Evolutionary conservation across 2,329 filamentous ascomycete species (phyloP).

Genomic region (Clarireedia hainanense): DNA sequence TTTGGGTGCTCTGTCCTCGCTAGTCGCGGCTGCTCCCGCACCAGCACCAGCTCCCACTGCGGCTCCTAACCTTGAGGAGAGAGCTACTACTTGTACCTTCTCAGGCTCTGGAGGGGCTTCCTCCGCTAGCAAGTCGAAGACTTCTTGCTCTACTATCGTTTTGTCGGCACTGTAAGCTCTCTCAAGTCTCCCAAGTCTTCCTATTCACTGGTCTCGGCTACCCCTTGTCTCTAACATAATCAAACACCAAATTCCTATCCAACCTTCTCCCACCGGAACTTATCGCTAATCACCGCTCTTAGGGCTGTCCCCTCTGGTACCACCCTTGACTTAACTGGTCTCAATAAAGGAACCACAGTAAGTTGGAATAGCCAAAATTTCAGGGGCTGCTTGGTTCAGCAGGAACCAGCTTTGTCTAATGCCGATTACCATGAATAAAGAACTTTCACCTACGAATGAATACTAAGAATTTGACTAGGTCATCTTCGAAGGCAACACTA

Average conservation of each 20-base stretch:
- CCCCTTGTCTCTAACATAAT: too few species aligned
- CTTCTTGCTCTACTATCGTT: slow-evolving; percentile 45
- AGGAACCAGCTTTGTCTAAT: too few species aligned
- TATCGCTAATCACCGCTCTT: too few species aligned
- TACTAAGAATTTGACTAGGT: slow-evolving; percentile 29
- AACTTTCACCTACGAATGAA: neutral
- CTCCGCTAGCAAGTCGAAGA: slow-evolving; percentile 40
- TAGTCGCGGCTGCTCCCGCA: slow-evolving; percentile 1
- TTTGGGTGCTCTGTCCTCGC: slow-evolving; percentile 1
- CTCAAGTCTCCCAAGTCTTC: too few species aligned
- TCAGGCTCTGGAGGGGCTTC: slow-evolving; percentile 35
- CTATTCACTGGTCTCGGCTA: too few species aligned
- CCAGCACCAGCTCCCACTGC: neutral
- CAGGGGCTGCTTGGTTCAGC: too few species aligned
- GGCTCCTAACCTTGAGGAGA: slow-evolving; percentile 9
- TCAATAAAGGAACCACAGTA: slow-evolving; percentile 38
- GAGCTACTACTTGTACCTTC: slow-evolving; percentile 43
- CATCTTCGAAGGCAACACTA: slow-evolving; percentile 57
- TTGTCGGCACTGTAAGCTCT: slow-evolving; percentile 37
- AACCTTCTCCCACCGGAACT: too few species aligned
- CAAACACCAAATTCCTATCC: too few species aligned
- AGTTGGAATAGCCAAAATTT: neutral
- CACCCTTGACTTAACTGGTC: slow-evolving; percentile 51
- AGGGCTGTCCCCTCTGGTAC: slow-evolving; percentile 45
- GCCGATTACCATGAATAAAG: too few species aligned